Conservation (phyloP, 2,329 filamentous ascomycete genomes). For the Alternaria conjuncta region DNA sequence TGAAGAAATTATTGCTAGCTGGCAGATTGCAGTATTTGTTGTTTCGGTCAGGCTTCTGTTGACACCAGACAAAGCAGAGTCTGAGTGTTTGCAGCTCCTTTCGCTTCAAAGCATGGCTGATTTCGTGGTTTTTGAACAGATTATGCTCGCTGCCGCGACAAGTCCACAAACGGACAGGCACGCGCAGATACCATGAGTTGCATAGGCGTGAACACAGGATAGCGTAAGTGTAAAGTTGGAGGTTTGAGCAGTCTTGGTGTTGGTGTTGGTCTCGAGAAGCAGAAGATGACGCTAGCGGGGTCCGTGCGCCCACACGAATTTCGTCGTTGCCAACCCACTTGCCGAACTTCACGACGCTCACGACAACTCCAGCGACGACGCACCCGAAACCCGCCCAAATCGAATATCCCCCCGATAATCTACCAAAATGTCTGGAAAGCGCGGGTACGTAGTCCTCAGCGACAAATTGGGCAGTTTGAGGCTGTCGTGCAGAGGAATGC, state of each 20-base stretch:
- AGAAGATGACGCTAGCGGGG: neutral
- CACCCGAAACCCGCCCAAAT: conserved; percentile 20
- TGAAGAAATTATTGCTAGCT: accelerated
- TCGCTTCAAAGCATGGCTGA: neutral
- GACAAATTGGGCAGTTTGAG: neutral
- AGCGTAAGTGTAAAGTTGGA: neutral
- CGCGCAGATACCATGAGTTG: neutral
- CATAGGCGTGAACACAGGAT: neutral
- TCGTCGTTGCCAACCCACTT: conserved; percentile 5
- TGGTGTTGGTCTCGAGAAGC: neutral
- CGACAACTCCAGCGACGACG: conserved; percentile 22
- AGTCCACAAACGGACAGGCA: neutral
- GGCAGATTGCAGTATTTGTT: neutral
- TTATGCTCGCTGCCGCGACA: neutral
- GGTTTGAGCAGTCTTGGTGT: neutral
- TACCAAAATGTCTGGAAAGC: conserved; percentile 22
- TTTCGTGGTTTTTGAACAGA: neutral
- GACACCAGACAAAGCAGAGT: neutral
- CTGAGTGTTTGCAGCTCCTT: neutral
- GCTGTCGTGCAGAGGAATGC: neutral
- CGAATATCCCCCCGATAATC: conserved; percentile 19
- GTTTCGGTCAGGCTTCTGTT: neutral
- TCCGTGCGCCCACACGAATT: conserved; percentile 1
- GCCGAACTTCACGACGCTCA: conserved; percentile 14
- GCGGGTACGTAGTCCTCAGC: conserved; percentile 12